phyloP scores from a whole-genome alignment of 202 grass and related monocot species.

The Schoenoplectus tabernaemontani region DNA sequence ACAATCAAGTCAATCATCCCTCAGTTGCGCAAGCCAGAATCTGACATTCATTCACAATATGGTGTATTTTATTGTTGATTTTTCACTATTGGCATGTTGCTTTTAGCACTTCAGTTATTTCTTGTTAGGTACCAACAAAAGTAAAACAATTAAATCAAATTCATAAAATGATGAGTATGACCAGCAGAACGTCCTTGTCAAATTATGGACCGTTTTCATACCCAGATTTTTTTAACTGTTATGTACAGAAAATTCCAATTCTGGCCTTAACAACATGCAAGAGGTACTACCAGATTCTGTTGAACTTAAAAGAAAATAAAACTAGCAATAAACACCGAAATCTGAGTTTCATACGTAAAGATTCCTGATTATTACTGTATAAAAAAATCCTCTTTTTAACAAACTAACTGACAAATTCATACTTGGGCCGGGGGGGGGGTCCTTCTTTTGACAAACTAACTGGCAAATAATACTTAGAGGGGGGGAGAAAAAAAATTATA shows the following conservation, averaged over 20 bases:
- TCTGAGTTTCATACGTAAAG: not conserved
- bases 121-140: not conserved
- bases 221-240: no score
- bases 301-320: not conserved
- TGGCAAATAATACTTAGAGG: no score
- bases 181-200: not conserved
- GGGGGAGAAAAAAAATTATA: not conserved
- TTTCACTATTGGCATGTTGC: not conserved
- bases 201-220: not conserved
- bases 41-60: not conserved
- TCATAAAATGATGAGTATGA: not conserved
- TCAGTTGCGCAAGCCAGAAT: not conserved
- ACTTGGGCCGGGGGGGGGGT: no score
- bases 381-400: no score
- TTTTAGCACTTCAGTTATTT: not conserved
- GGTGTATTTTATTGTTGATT: not conserved
- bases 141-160: not conserved
- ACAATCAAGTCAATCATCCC: conserved; percentile 1
- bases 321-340: not conserved
- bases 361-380: not conserved
- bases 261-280: not conserved
- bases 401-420: no score
- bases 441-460: not conserved
- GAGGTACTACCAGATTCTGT: not conserved
- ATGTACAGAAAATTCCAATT: not conserved